Conservation (phyloP, 345 rosid genomes). For the Sonneratia alba region DNA sequence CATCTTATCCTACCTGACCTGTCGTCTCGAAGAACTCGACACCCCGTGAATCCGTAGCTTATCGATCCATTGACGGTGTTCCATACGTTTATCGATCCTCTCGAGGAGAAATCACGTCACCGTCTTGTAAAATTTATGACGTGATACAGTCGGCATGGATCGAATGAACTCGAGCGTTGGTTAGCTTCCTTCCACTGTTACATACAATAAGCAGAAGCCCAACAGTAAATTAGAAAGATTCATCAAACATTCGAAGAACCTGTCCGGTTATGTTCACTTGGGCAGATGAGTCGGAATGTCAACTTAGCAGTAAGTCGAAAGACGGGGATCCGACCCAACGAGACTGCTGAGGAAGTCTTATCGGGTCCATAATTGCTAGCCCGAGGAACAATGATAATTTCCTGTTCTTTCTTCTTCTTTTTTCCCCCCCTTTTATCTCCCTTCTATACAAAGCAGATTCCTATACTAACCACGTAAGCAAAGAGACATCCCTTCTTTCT, state of each 20-base stretch:
- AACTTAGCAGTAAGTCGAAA: background rate
- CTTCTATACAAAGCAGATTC: background rate
- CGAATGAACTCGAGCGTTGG: background rate
- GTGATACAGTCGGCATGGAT: background rate
- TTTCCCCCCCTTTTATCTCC: too few species aligned
- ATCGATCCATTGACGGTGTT: background rate
- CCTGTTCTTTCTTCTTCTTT: background rate
- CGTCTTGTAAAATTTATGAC: background rate
- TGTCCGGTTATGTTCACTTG: background rate
- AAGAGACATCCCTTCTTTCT: background rate
- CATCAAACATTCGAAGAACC: background rate
- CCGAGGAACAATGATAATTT: background rate
- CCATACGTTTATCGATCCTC: too few species aligned
- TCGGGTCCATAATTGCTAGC: background rate
- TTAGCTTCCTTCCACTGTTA: background rate
- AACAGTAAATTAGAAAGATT: background rate
- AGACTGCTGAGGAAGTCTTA: background rate
- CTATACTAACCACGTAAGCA: background rate
- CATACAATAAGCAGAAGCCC: background rate
- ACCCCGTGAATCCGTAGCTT: too few species aligned
- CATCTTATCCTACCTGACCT: background rate
- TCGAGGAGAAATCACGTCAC: too few species aligned
- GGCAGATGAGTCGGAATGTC: background rate
- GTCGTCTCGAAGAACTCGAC: background rate
- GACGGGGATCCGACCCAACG: background rate